Conservation (phyloP, 257 asterid species). For the Catharanthus roseus region DNA sequence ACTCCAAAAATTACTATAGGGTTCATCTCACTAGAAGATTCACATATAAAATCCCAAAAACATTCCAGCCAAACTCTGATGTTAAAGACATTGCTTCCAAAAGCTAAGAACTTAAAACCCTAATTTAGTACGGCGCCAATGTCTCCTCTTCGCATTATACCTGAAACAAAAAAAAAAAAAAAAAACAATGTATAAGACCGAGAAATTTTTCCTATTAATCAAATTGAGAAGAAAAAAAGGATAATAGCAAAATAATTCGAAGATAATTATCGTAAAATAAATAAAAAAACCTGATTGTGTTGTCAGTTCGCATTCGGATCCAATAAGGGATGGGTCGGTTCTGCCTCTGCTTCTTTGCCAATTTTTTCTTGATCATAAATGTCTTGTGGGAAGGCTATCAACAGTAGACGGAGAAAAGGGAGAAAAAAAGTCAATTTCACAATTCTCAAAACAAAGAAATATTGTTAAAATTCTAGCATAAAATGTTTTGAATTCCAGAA, state of each 20-base stretch:
- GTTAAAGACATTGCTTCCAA: neutral
- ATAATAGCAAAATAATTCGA: neutral
- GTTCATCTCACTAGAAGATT: neutral
- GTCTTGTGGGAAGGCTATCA: conserved; percentile 34
- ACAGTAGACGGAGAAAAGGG: neutral
- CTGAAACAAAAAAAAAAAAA: conserved; percentile 14
- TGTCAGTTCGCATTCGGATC: conserved; percentile 34
- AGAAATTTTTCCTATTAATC: neutral
- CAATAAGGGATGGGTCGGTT: conserved; percentile 33
- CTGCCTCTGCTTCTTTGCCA: conserved; percentile 39
- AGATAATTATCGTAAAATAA: neutral
- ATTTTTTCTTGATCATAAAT: conserved; percentile 35
- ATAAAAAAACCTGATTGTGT: conserved; percentile 27
- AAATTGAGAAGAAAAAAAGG: neutral
- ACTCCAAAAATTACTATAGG: neutral
- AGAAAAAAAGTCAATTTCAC: neutral
- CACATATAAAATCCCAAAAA: neutral
- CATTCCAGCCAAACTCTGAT: neutral
- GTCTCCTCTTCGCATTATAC: conserved; percentile 38
- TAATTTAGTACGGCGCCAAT: conserved; percentile 35
- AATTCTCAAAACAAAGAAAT: neutral
- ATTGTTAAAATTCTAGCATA: neutral
- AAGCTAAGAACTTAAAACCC: conserved; percentile 22
- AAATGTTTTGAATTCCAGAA: neutral
- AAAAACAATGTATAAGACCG: neutral